Evolutionary conservation across 148 eudicot species (phyloP), one percentile per base, ranked within the genome.

Genomic region (Heliosperma pusillum): DNA sequence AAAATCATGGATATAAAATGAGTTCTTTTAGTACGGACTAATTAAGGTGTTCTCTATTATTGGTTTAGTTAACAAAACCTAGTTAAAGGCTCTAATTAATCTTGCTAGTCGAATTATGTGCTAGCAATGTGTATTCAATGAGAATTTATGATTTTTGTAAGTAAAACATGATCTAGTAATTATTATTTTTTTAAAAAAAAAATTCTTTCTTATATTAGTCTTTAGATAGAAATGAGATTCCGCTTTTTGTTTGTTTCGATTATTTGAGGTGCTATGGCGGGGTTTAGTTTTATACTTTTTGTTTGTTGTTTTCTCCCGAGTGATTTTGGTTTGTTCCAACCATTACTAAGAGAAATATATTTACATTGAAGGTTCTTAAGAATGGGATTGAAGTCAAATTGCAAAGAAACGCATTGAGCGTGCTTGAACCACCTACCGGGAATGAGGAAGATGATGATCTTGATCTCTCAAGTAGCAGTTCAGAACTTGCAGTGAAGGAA

Each of bases 341-440:
- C 10, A 10, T 22, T 50, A 5, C 7, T 76, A 53, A 72, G 36
- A 33, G 40, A 5, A 42, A 22, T 63, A 17, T 40, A 22, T 26
- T 74, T 52, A 21, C 19, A 24, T 62, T 75, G 73, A 59, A 95
- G 98, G 98, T 95, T 78, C 76, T 95, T 80, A 95, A 95, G 83
- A 95, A 95, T 79, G 98, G 98, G 44, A 88, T 89, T 78, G 98
- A 95, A 76, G 98, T 95, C 55, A 95, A 95, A 87, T 88, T 95
- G 69, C 98, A 95, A 62, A 83, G 98, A 79, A 95, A 95, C 82
- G 98, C 98, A 36, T 70, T 92, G 81, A 95, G 97, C 76, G 98
- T 95, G 74, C 77, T 95, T 63, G 98, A 95, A 83, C 93, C 90
- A 19, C 98, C 98, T 45, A 92, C 97, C 16, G 98, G 97, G 11